These are phyloP conservation scores for Hypoxylon sp. DNA, from an alignment of 2,329 filamentous ascomycete species.

Conservation along the genomic window DNA sequence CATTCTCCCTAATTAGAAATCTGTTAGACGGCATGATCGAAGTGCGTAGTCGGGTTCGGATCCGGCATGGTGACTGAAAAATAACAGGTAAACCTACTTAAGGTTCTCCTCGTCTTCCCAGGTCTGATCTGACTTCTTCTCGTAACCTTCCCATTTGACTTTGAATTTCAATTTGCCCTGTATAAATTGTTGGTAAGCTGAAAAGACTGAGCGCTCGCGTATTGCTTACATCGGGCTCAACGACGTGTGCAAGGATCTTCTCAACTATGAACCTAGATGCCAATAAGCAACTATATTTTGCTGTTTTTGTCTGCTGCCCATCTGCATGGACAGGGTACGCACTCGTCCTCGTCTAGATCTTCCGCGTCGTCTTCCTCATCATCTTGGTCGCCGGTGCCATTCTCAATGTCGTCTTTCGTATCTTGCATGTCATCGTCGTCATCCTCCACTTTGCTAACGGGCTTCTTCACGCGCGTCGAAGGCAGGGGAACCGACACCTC, in stretches of 20 bases:
- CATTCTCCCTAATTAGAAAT: constrained; percentile 64
- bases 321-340: constrained; percentile 24
- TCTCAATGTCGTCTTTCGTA: constrained; percentile 38
- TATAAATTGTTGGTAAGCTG: constrained; percentile 17
- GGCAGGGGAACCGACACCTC: constrained; percentile 45
- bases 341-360: constrained; percentile 53
- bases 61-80: constrained; percentile 7
- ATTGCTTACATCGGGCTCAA: constrained; percentile 67
- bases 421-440: constrained; percentile 50
- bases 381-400: constrained; percentile 49
- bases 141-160: constrained; percentile 87
- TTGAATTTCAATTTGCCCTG: constrained; percentile 72
- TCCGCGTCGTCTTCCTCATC: constrained; percentile 57
- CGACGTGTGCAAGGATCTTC: constrained; percentile 76
- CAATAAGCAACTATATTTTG: constrained; percentile 24
- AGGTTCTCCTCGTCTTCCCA: constrained; percentile 86
- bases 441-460: constrained; percentile 14
- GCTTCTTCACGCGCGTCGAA: constrained; percentile 38
- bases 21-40: not conserved
- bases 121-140: constrained; percentile 77
- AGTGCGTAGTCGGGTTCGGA: not conserved
- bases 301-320: not conserved
- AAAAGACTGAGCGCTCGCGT: constrained; percentile 3
- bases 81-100: constrained; percentile 58
- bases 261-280: constrained; percentile 78